Evolutionary conservation across 441 rosid species (phyloP).

Genomic region (Gossypium schwendimanii): DNA sequence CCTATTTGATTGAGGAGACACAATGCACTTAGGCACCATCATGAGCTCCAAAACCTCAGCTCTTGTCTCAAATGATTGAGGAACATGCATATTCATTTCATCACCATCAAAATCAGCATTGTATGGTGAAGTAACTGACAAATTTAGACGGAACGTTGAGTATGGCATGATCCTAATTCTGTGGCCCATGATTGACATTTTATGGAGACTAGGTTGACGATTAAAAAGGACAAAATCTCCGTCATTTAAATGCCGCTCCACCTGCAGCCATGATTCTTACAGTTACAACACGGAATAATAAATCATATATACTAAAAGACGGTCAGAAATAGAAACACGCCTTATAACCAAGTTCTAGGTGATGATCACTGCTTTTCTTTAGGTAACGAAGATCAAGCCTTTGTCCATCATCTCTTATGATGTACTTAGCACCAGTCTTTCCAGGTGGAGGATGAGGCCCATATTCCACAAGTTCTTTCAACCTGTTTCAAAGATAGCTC

Average conservation of each 20-base stretch:
- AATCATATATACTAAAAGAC: not conserved
- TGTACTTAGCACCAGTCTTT: constrained; percentile 95
- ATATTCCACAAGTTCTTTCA: constrained; percentile 93
- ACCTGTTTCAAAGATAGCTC: constrained; percentile 31
- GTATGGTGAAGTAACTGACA: constrained; percentile 95
- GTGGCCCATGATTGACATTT: constrained; percentile 99
- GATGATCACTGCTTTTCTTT: constrained; percentile 99
- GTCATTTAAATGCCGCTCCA: constrained; percentile 90
- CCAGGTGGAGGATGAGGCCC: constrained; percentile 99
- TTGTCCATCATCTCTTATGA: constrained; percentile 96
- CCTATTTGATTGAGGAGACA: constrained; percentile 92
- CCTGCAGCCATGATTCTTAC: constrained; percentile 37
- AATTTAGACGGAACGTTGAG: constrained; percentile 86
- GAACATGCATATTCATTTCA: constrained; percentile 99
- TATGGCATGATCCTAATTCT: constrained; percentile 97
- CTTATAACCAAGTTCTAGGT: constrained; percentile 98
- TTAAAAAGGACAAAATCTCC: constrained; percentile 95
- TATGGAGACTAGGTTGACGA: constrained; percentile 98
- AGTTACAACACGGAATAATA: not conserved
- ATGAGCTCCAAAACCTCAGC: constrained; percentile 97
- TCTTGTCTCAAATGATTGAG: constrained; percentile 92
- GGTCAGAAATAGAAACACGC: constrained; percentile 17
- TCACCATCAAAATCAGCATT: constrained; percentile 99
- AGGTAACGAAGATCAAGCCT: constrained; percentile 96
- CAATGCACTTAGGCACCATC: constrained; percentile 99